These are phyloP conservation scores for Quercus dentata DNA, from an alignment of 306 rosid species.

Conservation along the genomic window DNA sequence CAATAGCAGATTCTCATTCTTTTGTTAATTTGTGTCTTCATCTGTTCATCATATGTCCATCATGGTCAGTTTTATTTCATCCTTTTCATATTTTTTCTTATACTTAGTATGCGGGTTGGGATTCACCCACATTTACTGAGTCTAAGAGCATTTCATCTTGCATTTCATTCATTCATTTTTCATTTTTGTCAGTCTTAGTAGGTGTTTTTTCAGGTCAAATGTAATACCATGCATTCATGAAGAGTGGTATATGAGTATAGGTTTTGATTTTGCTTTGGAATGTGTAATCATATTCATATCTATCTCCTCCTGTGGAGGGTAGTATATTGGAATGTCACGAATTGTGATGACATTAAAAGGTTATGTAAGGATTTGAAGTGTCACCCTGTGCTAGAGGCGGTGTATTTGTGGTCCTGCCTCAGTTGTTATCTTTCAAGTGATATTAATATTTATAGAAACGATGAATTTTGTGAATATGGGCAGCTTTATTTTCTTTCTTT, in stretches of 20 bases:
- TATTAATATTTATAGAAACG: background rate
- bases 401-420: constrained; percentile 21
- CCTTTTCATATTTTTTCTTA: background rate
- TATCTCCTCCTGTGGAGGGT: constrained; percentile 23
- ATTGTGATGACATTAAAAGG: constrained; percentile 29
- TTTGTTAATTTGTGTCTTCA: constrained; percentile 1
- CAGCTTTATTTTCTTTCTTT: background rate
- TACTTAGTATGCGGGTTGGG: constrained; percentile 22
- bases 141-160: constrained; percentile 32
- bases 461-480: constrained; percentile 16
- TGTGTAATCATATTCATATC: constrained; percentile 28
- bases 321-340: constrained; percentile 26
- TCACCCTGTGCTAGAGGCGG: constrained; percentile 24
- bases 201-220: constrained; percentile 27
- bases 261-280: constrained; percentile 27
- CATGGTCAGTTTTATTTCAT: background rate
- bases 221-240: constrained; percentile 51
- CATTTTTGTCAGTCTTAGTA: constrained; percentile 20
- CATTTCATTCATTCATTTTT: constrained; percentile 44
- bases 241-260: background rate
- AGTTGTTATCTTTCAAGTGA: constrained; percentile 15
- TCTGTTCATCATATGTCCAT: constrained; percentile 2
- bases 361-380: constrained; percentile 28
- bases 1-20: background rate
- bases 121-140: constrained; percentile 22